Percentiles rank a stretch among this genome's conserved stretches.
Conservation (phyloP, 2,329 filamentous ascomycete genomes). For the Aspergillus aculeatus region DNA sequence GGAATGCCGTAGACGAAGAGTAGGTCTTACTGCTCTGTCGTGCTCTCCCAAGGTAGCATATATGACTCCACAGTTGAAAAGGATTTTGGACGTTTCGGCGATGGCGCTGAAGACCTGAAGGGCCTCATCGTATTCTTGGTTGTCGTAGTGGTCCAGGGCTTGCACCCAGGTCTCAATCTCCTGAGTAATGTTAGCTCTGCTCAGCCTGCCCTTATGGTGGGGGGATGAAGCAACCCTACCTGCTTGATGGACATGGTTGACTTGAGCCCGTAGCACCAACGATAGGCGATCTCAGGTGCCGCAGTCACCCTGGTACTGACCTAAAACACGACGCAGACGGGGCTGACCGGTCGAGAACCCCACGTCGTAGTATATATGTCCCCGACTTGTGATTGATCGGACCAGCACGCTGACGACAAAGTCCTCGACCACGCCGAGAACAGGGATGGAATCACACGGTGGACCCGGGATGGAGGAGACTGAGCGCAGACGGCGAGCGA, state of each 20-base stretch:
- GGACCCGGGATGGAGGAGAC: not conserved
- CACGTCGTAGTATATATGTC: constrained; percentile 4
- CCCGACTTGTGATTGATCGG: not conserved
- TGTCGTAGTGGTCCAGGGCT: constrained; percentile 88
- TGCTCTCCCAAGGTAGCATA: constrained; percentile 95
- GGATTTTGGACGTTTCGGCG: constrained; percentile 92
- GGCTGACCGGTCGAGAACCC: not conserved
- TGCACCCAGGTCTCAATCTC: constrained; percentile 99
- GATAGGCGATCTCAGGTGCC: not conserved
- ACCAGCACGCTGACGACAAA: constrained; percentile 11
- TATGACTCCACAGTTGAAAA: constrained; percentile 98
- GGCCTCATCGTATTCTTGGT: constrained; percentile 93
- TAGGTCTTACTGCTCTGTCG: constrained; percentile 75
- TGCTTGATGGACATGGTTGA: constrained; percentile 60
- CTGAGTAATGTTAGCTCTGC: constrained; percentile 47
- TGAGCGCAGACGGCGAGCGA: constrained; percentile 6
- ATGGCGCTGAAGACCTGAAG: constrained; percentile 81
- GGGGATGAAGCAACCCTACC: constrained; percentile 38
- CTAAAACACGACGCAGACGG: not conserved
- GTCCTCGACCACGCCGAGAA: constrained; percentile 7
- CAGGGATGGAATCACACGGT: constrained; percentile 8
- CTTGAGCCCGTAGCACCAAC: not conserved
- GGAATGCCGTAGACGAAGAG: not conserved
- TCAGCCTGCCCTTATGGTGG: not conserved
- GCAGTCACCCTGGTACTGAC: not conserved